A percentile compares a stretch with the other conserved stretches of the same genome.
These are phyloP conservation scores for Suillus subluteus DNA, from an alignment of 768 basidiomycete species.

Conservation along the genomic window DNA sequence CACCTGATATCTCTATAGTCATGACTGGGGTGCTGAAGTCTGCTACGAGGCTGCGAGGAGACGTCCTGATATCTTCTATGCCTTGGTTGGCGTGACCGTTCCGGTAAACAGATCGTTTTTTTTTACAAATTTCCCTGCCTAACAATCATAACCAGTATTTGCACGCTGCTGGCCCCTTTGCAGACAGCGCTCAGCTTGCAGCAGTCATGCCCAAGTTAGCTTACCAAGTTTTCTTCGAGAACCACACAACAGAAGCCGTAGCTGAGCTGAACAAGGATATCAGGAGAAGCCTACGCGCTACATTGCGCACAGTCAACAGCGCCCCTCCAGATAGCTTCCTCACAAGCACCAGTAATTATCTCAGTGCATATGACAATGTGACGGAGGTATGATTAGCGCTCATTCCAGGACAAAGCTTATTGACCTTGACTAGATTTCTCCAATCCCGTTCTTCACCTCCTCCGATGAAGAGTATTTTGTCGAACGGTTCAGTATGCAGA, in stretches of 20 bases:
- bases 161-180: slow-evolving; percentile 51
- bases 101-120: slow-evolving; percentile 48
- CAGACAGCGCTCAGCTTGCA: slow-evolving; percentile 47
- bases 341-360: slow-evolving; percentile 49
- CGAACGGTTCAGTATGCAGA: slow-evolving; percentile 58
- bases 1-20: slow-evolving; percentile 40
- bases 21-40: slow-evolving; percentile 74
- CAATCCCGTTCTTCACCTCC: slow-evolving; percentile 59
- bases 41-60: slow-evolving; percentile 73
- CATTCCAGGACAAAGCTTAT: slow-evolving; percentile 7
- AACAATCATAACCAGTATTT: slow-evolving; percentile 52
- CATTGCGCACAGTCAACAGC: slow-evolving; percentile 53
- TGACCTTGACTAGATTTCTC: slow-evolving; percentile 48
- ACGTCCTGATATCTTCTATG: slow-evolving; percentile 66
- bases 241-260: slow-evolving; percentile 48
- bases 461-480: slow-evolving; percentile 76
- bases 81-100: slow-evolving; percentile 58
- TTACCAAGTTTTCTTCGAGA: slow-evolving; percentile 69
- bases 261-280: slow-evolving; percentile 60
- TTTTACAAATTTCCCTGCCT: not conserved
- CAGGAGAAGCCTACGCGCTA: slow-evolving; percentile 58
- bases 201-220: slow-evolving; percentile 52
- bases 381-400: slow-evolving; percentile 39
- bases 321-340: slow-evolving; percentile 62
- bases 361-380: slow-evolving; percentile 54